phyloP scores from a whole-genome alignment of 305 asterid species.

The Solanum chacoense region DNA sequence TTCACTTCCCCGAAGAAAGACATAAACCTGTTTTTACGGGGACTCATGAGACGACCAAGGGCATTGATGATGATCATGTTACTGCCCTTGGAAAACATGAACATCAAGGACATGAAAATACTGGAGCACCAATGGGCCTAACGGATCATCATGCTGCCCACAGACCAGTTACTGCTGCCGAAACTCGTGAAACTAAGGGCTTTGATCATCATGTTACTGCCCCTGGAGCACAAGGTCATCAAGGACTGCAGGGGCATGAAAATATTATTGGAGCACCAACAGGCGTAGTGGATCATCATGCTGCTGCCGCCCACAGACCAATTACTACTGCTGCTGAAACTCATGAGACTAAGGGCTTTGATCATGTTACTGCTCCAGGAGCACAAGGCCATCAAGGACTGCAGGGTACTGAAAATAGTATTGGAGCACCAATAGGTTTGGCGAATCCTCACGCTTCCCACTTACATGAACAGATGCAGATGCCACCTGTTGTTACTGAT shows the following conservation, averaged over 20 bases:
- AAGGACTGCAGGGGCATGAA: neutral
- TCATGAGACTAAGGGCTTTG: neutral
- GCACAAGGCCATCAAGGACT: neutral
- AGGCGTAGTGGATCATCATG: neutral
- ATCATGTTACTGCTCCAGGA: neutral
- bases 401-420: neutral
- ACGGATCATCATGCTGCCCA: neutral
- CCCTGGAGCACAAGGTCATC: neutral
- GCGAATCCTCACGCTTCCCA: neutral
- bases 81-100: neutral
- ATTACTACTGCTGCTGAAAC: neutral
- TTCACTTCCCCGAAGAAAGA: neutral
- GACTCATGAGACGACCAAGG: neutral
- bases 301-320: neutral
- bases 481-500: neutral
- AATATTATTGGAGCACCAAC: neutral
- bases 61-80: neutral
- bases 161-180: neutral
- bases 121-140: neutral
- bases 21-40: neutral
- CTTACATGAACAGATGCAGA: neutral
- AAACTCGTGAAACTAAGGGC: neutral
- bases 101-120: neutral
- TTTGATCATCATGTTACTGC: neutral
- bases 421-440: neutral